Evolutionary conservation across 164 flowering plant genomes (phyloP), one percentile per base, ranked within the genome.

Genomic region (Annona squamosa): DNA sequence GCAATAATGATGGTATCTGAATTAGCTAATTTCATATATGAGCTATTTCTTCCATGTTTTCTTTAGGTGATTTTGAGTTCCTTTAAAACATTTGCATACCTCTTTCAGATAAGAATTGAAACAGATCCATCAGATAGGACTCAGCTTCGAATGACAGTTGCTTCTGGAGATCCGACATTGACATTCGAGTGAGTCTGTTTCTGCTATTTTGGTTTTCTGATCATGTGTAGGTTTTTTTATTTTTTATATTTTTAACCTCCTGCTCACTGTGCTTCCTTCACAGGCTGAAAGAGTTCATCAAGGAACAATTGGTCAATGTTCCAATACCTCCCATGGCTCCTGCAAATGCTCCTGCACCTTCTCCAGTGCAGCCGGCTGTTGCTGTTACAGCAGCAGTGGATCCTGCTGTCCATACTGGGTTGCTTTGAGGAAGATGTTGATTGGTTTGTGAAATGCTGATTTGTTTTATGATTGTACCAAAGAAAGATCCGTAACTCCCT

Each of bases 101-200:
- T 63, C 41, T 26, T 77, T 44, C 89, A 96, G 99, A 61, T 85
- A 7, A 86, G 99, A 85, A 79, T 96, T 75, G 99, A 96, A 83
- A 96, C 99, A 59, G 99, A 96, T 81, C 99, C 99, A 68, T 91
- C 98, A 45, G 99, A 96, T 75, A 84, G 97, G 85, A 93, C 97
- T 19, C 99, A 96, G 76, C 85, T 96, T 76, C 92, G 99, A 4
- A 88, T 96, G 93, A 96, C 99, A 66, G 85, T 90, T 79, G 93
- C 91, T 41, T 88, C 99, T 2, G 98, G 97, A 72, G 97, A 96
- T 70, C 93, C 98, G 37, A 65, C 89, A 1, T 72, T 96, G 67
- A 96, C 99, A 75, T 90, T 81, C 57, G 99, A 96, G 99, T 93
- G 88, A 46, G 90, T 77, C 19, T 26, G 48, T 66, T 66, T 67